Evolutionary conservation across 2,329 filamentous ascomycete species (phyloP), one percentile per base, ranked within the genome.

Genomic region (Xylaria sp.): DNA sequence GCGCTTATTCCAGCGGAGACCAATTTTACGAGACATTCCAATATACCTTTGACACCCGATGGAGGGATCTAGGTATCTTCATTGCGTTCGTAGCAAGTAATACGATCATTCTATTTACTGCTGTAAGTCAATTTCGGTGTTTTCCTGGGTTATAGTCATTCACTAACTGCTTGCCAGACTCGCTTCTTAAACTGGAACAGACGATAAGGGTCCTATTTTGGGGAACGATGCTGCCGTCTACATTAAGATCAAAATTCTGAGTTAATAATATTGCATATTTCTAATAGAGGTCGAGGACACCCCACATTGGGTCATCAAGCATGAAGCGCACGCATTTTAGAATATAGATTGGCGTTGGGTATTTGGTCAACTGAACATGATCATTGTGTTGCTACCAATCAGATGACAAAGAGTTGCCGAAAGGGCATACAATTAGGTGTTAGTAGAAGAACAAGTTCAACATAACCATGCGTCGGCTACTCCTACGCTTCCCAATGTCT

Each of bases 61-160:
- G 94, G 94, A 87, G 94, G 65, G 93, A 97, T 74, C 67, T 96
- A 66, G 94, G 93, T 1, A 97, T 97, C 70, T 91, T 91, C 73
- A 74, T 87, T 39, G 91, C 90, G 0, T 97, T 94, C 76, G 86
- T 97, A 63, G 92, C 82, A 15, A 94, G 90, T 77, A 97, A 97
- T 79, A 77, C 96, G 75, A 86, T 92, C 34, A 87, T 89, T 69
- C 76, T 89, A 37, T 82, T 88, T 63, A 8, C 82, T 56, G 87
- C 85, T 52, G 87, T 88, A 82, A 79, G 87, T 71, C 23, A 23
- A 1, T 9, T 15, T 28, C 50, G 28, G 28, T 4, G 9, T 28
- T n/a, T 18, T 34, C 25, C 20, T 37, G 9, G 10, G n/a, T 48
- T 25, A 34, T 69, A 6, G 25, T 46, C 2, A 31, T 41, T 34